Conservation (phyloP, 306 rosid species). For the Geum urbanum region DNA sequence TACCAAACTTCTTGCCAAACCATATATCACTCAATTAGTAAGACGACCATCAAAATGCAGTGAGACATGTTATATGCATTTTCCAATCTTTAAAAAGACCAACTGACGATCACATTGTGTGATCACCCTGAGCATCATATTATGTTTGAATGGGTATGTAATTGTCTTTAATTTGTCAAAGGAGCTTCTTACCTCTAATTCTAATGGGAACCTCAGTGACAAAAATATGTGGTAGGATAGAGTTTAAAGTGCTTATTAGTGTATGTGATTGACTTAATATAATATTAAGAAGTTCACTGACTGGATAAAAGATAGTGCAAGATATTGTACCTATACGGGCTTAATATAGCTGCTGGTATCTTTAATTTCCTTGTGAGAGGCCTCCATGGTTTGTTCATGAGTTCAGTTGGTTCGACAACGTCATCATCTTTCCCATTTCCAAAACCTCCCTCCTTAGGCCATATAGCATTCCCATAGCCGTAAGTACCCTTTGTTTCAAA, state of each 20-base stretch:
- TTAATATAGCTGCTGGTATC: slow-evolving; percentile 88
- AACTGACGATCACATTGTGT: background rate
- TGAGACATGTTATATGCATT: background rate
- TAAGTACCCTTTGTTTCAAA: slow-evolving; percentile 93
- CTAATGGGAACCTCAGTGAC: background rate
- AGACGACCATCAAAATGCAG: background rate
- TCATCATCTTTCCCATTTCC: slow-evolving; percentile 59
- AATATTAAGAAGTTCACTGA: background rate
- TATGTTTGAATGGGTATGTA: background rate
- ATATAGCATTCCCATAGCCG: slow-evolving; percentile 95
- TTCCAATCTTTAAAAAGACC: background rate
- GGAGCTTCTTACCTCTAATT: slow-evolving; percentile 1
- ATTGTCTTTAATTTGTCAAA: background rate
- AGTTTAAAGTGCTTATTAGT: background rate
- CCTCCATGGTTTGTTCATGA: slow-evolving; percentile 80
- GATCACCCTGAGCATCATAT: background rate
- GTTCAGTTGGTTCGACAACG: slow-evolving; percentile 55
- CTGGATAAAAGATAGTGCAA: background rate
- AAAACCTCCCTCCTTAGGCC: slow-evolving; percentile 85
- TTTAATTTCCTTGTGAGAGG: slow-evolving; percentile 85
- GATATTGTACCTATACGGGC: slow-evolving; percentile 73
- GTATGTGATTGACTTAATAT: background rate
- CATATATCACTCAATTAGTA: background rate
- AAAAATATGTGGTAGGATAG: background rate
- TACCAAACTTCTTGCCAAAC: background rate